These are phyloP conservation scores for Suillus bovinus DNA, from an alignment of 768 basidiomycete genomes.

Conservation along the genomic window DNA sequence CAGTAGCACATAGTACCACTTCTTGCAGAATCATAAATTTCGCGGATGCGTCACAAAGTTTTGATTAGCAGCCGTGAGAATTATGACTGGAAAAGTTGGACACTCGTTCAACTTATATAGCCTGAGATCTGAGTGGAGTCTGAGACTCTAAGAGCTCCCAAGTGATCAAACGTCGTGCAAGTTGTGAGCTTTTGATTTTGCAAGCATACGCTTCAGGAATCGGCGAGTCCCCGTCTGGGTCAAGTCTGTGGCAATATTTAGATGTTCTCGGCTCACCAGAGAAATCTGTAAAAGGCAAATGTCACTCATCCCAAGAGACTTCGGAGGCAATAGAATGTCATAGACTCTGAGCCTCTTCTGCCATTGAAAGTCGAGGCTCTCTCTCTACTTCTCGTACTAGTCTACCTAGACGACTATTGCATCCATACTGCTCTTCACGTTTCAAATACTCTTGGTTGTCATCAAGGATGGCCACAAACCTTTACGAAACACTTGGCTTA, in stretches of 20 bases:
- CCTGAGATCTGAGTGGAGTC: too few species aligned
- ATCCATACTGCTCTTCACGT: not conserved
- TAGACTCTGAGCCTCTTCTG: not conserved
- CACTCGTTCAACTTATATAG: too few species aligned
- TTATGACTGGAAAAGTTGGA: too few species aligned
- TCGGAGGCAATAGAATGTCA: conserved; percentile 6
- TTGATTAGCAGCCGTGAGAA: too few species aligned
- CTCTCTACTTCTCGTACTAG: not conserved
- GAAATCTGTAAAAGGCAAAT: not conserved
- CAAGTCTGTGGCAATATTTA: too few species aligned
- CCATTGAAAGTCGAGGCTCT: not conserved
- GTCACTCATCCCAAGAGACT: not conserved
- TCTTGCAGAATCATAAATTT: conserved; percentile 57
- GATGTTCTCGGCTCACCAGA: too few species aligned
- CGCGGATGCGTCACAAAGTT: too few species aligned
- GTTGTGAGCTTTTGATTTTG: too few species aligned
- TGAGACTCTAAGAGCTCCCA: too few species aligned
- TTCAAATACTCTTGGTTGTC: not conserved
- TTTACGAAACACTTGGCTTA: conserved; percentile 68
- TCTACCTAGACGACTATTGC: not conserved
- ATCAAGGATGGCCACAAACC: conserved; percentile 48
- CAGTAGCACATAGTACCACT: conserved; percentile 62
- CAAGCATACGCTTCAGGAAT: too few species aligned
- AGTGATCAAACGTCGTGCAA: too few species aligned
- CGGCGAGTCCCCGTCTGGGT: too few species aligned